Evolutionary conservation across 306 rosid genomes (phyloP), one percentile per base, ranked within the genome.

Genomic region (Acacia acuminata): DNA sequence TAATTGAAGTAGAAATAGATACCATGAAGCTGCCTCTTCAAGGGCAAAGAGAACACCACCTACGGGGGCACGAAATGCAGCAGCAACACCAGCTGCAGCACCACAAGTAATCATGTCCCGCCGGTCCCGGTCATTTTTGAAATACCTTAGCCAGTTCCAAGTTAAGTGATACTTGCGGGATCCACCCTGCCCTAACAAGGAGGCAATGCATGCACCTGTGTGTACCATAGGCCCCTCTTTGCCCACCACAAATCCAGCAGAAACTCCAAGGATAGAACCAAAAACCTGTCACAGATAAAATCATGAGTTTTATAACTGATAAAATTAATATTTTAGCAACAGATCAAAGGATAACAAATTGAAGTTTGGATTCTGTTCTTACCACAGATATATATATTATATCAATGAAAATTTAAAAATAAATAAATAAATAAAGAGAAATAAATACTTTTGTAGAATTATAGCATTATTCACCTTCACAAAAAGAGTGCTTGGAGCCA

Each of bases 21-120:
- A 94, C 98, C 98, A 94, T 76, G 98, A 90, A 94, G 98, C 98
- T 43, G 94, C 98, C 81, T 94, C 98, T 90, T 94, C 97, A 60
- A 94, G 94, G 68, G 97, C 94, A 83, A 94, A 94, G 75, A 94
- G 98, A 77, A 94, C 97, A 27, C 98, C 98, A 34, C 98, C 98
- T 43, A 94, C 97, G 36, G 98, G 97, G 55, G 97, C 96, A 73
- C 98, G 94, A 85, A 94, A 91, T 73, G 98, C 98, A 61, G 97
- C 94, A 30, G 98, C 98, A 65, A 94, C 98, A 61, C 98, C 98
- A 75, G 97, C 98, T 71, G 93, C 98, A 22, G 98, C 98, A 77
- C 97, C 98, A 82, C 96, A 92, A 77, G 98, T 92, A 80, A 94
- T 94, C 93, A 94, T 84, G 89, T 94, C 98, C 75, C 97, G 87